Evolutionary conservation across 2,329 filamentous ascomycete species (phyloP).

Genomic region (Phialophora verrucosa): DNA sequence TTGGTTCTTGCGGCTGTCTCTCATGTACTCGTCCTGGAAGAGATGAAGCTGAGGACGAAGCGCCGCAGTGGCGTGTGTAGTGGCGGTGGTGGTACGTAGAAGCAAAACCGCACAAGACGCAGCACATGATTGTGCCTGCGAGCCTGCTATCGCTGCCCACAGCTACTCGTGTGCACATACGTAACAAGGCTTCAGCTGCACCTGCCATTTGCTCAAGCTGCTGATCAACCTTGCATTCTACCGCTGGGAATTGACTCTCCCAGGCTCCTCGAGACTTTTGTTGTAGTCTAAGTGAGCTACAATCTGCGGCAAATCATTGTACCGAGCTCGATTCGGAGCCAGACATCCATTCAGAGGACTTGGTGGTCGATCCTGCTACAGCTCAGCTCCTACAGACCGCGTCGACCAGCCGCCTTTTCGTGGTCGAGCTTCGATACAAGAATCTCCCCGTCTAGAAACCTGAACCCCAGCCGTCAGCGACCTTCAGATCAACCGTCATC

Average conservation of each 20-base stretch:
- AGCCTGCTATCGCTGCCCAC: background rate
- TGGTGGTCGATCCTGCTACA: constrained; percentile 1
- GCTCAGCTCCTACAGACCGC: background rate
- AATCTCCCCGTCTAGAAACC: background rate
- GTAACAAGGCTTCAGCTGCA: constrained; percentile 3
- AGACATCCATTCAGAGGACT: constrained; percentile 1
- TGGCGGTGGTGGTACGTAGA: background rate
- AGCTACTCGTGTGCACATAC: background rate
- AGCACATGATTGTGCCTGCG: background rate
- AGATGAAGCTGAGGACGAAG: background rate
- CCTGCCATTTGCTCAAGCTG: constrained; percentile 3
- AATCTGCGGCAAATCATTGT: constrained; percentile 24
- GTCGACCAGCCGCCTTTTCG: constrained; percentile 22
- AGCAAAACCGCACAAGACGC: background rate
- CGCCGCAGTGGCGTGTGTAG: background rate
- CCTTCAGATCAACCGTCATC: constrained; percentile 52
- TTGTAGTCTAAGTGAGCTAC: constrained; percentile 7
- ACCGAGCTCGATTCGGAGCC: constrained; percentile 7
- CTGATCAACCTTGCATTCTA: constrained; percentile 3
- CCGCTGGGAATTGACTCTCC: background rate
- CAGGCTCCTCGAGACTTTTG: background rate
- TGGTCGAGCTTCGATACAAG: constrained; percentile 31
- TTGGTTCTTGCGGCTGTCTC: background rate
- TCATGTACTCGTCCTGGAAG: background rate
- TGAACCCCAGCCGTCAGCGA: constrained; percentile 23